Conservation (phyloP, 2,329 filamentous ascomycete genomes). For the Trichoderma atroviride region DNA sequence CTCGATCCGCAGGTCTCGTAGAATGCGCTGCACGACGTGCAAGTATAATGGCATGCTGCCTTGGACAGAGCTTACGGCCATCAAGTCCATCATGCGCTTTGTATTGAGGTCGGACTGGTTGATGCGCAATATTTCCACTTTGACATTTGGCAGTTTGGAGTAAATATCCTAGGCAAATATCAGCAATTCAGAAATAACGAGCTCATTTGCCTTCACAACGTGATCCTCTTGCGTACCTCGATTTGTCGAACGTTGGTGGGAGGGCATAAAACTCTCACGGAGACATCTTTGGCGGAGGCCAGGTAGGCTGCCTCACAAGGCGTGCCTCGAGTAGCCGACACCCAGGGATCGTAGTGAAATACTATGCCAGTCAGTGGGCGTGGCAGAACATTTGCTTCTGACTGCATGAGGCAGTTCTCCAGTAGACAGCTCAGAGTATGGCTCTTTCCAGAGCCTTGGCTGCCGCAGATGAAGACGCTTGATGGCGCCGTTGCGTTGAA, state of each 20-base stretch:
- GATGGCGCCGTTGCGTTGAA: conserved; percentile 55
- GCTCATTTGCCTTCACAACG: not conserved
- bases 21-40: conserved; percentile 56
- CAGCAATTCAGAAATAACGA: not conserved
- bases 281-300: conserved; percentile 45
- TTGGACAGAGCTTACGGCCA: conserved; percentile 51
- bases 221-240: conserved; percentile 33
- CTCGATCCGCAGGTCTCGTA: conserved; percentile 56
- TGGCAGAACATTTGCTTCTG: conserved; percentile 48
- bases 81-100: conserved; percentile 60
- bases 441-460: conserved; percentile 66
- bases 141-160: conserved; percentile 40
- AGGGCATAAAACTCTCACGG: conserved; percentile 57
- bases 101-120: conserved; percentile 58
- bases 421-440: conserved; percentile 60
- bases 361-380: conserved; percentile 62
- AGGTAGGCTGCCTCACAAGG: conserved; percentile 65
- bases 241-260: conserved; percentile 54
- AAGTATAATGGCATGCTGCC: conserved; percentile 59
- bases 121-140: conserved; percentile 54
- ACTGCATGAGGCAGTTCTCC: conserved; percentile 59
- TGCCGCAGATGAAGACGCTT: conserved; percentile 65
- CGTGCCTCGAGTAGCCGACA: conserved; percentile 49
- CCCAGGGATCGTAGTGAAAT: conserved; percentile 65
- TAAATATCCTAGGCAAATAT: conserved; percentile 5